A percentile compares a stretch with the other conserved stretches of the same genome.
These are phyloP conservation scores for Citrus sp. DNA, from an alignment of 345 rosid species.

Conservation along the genomic window DNA sequence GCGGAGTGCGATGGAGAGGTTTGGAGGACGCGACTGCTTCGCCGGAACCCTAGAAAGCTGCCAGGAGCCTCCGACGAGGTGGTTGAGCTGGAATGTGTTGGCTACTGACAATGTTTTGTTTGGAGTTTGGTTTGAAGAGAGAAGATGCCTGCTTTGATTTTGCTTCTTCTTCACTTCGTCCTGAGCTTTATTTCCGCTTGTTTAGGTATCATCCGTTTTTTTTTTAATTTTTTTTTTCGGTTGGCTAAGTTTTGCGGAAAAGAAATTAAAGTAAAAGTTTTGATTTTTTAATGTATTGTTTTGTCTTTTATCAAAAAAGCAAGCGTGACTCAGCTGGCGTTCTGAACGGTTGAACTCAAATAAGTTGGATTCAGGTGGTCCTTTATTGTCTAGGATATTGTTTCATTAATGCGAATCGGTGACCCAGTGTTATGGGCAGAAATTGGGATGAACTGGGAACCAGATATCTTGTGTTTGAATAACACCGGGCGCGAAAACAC, in stretches of 20 bases:
- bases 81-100: conserved; percentile 15
- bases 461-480: neutral
- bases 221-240: no score
- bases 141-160: conserved; percentile 45
- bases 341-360: neutral
- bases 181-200: conserved; percentile 33
- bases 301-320: neutral
- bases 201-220: conserved; percentile 36
- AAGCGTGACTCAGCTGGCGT: neutral
- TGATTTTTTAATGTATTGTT: neutral
- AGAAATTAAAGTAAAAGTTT: neutral
- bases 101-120: conserved; percentile 46
- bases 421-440: neutral
- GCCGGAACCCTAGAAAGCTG: conserved; percentile 12
- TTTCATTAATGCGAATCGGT: neutral
- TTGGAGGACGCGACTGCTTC: conserved; percentile 17
- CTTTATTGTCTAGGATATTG: neutral
- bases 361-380: neutral
- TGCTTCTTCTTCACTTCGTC: conserved; percentile 45
- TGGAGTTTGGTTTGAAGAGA: conserved; percentile 30
- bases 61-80: conserved; percentile 24
- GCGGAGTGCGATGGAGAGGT: conserved; percentile 32
- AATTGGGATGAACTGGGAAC: neutral
- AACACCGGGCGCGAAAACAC: neutral
- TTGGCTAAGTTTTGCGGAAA: neutral